Evolutionary conservation across 768 basidiomycete genomes (phyloP).

Genomic region (Tylopilus plumbeoviolaceoides): DNA sequence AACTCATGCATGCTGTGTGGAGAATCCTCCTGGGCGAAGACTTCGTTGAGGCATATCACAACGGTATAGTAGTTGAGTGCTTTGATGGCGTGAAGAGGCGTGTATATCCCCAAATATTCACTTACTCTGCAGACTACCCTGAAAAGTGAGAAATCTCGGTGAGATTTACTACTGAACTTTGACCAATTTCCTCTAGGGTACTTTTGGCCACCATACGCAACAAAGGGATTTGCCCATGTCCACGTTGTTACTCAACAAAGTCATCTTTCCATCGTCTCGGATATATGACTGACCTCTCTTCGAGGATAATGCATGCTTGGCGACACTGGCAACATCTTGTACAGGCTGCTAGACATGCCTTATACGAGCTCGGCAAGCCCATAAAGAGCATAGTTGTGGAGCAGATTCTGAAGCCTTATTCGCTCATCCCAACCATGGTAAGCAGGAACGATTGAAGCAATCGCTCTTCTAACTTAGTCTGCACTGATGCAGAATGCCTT

Average conservation of each 20-base stretch:
- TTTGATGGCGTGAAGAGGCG: neutral
- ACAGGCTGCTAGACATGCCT: neutral
- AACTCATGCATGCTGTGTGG: neutral
- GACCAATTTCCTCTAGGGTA: neutral
- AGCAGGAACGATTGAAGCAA: too few relatives aligned
- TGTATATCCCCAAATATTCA: neutral
- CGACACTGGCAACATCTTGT: neutral
- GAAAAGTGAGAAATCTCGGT: neutral
- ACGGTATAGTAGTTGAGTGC: neutral
- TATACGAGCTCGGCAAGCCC: neutral
- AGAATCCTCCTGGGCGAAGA: neutral
- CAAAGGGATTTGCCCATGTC: neutral
- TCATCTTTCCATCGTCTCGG: neutral
- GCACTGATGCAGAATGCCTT: neutral
- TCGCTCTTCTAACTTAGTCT: too few relatives aligned
- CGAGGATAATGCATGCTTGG: neutral
- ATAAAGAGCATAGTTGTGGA: neutral
- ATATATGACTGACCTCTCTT: neutral
- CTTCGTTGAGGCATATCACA: neutral
- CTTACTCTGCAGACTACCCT: neutral
- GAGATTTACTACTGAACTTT: too few relatives aligned
- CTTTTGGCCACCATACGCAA: neutral
- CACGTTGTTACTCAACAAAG: neutral
- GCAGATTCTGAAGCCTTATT: neutral
- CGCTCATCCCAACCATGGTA: neutral